phyloP scores from a whole-genome alignment of 768 basidiomycete species.

The Collybia mongolica region DNA sequence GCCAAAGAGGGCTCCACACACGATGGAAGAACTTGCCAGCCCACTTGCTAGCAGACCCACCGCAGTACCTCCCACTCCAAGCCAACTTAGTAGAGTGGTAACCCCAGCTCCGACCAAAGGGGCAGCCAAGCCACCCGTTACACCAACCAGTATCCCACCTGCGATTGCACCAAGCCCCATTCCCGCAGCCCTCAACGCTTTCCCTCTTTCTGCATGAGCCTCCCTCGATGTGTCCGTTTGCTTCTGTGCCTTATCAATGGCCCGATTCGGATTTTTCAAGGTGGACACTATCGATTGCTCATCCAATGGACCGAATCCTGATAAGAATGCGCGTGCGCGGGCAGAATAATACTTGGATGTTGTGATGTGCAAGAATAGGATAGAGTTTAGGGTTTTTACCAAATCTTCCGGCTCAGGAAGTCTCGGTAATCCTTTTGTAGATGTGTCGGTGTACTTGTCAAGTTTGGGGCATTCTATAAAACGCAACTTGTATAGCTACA shows the following conservation, averaged over 20 bases:
- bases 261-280: slow-evolving; percentile 47
- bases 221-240: slow-evolving; percentile 36
- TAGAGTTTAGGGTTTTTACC: slow-evolving; percentile 43
- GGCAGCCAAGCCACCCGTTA: slow-evolving; percentile 60
- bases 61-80: slow-evolving; percentile 54
- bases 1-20: slow-evolving; percentile 59
- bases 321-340: slow-evolving; percentile 46
- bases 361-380: slow-evolving; percentile 51
- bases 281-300: slow-evolving; percentile 43
- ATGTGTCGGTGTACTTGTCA: slow-evolving; percentile 44
- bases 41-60: slow-evolving; percentile 50
- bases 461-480: slow-evolving; percentile 17
- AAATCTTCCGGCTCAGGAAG: slow-evolving; percentile 37
- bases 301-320: slow-evolving; percentile 35
- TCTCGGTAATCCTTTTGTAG: slow-evolving; percentile 34
- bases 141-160: slow-evolving; percentile 53
- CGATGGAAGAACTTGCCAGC: slow-evolving; percentile 51
- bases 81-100: slow-evolving; percentile 43
- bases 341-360: slow-evolving; percentile 48
- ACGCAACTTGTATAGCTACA: no score
- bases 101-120: slow-evolving; percentile 57
- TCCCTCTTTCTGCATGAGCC: slow-evolving; percentile 39
- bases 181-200: slow-evolving; percentile 42
- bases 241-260: slow-evolving; percentile 41
- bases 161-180: slow-evolving; percentile 52